Evolutionary conservation across 2,329 filamentous ascomycete species (phyloP).

Genomic region (Colletotrichum neosansevieriae): DNA sequence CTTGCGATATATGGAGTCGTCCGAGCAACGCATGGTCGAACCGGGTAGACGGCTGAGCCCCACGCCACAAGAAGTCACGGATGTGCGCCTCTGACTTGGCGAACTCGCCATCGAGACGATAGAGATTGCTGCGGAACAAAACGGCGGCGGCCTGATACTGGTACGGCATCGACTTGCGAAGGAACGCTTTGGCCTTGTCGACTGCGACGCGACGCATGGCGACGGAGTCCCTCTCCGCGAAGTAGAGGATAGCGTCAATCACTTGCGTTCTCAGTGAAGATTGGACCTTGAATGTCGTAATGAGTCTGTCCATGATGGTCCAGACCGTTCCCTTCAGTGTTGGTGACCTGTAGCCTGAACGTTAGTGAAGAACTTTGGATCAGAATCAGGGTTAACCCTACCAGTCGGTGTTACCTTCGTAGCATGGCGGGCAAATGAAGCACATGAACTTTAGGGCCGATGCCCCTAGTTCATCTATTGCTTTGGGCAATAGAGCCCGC

Average conservation of each 20-base stretch:
- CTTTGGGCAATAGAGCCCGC: conserved; percentile 27
- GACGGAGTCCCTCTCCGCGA: conserved; percentile 48
- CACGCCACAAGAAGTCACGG: conserved; percentile 43
- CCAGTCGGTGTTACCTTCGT: conserved; percentile 49
- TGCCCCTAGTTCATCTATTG: conserved; percentile 40
- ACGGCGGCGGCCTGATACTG: conserved; percentile 48
- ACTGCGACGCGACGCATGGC: conserved; percentile 44
- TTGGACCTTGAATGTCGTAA: conserved; percentile 35
- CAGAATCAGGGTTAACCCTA: conserved; percentile 17
- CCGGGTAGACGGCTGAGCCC: conserved; percentile 38
- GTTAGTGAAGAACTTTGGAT: neutral
- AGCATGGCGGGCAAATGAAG: conserved; percentile 48
- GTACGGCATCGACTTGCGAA: conserved; percentile 48
- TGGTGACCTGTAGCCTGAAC: conserved; percentile 40
- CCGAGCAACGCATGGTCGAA: conserved; percentile 48
- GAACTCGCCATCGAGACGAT: conserved; percentile 45
- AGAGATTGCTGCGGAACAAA: conserved; percentile 49
- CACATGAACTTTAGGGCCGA: conserved; percentile 45
- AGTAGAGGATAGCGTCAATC: conserved; percentile 48
- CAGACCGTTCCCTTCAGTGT: conserved; percentile 46
- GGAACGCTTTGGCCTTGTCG: conserved; percentile 42
- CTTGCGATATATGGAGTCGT: conserved; percentile 50
- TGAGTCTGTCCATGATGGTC: conserved; percentile 43
- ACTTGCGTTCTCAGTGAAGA: conserved; percentile 39
- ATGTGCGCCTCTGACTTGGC: conserved; percentile 45